Conservation (phyloP, 768 basidiomycete species). For the Leucosporidium creatinivorum region DNA sequence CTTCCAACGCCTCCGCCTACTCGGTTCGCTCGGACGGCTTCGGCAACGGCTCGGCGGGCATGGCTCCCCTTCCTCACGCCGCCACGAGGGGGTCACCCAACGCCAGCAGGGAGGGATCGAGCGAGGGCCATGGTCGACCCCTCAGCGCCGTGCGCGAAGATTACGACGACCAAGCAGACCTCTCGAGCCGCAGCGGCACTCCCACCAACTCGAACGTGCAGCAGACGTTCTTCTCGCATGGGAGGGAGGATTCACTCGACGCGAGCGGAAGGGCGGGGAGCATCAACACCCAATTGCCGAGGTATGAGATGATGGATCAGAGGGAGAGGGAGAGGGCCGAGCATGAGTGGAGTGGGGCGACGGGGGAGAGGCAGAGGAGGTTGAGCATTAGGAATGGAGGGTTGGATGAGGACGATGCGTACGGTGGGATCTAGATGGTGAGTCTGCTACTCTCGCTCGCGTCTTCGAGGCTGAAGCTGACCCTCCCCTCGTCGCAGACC, state of each 20-base stretch:
- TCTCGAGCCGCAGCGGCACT: conserved; percentile 27
- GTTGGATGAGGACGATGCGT: not conserved
- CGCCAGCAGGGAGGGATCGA: too few species aligned
- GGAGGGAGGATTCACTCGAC: not conserved
- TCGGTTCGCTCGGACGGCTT: not conserved
- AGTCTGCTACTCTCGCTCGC: not conserved
- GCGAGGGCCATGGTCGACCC: conserved; percentile 1
- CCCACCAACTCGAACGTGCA: conserved; percentile 35
- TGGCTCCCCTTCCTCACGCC: too few species aligned
- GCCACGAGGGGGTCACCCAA: too few species aligned
- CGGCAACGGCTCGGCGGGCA: too few species aligned
- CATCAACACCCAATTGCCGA: not conserved
- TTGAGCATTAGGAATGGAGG: conserved; percentile 18
- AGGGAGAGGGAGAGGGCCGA: not conserved
- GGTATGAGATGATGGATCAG: not conserved
- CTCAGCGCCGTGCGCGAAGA: conserved; percentile 12
- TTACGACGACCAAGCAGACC: not conserved
- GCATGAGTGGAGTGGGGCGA: conserved; percentile 1
- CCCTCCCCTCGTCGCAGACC: too few species aligned
- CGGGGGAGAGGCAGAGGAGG: conserved; percentile 1
- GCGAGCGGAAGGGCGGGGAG: not conserved
- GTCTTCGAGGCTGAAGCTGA: too few species aligned
- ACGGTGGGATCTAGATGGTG: conserved; percentile 3
- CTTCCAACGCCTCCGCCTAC: conserved; percentile 2
- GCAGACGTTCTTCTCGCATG: conserved; percentile 31